Base-by-base conservation (phyloP, 257 asterid genomes). In the Lithospermum erythrorhizon region DNA sequence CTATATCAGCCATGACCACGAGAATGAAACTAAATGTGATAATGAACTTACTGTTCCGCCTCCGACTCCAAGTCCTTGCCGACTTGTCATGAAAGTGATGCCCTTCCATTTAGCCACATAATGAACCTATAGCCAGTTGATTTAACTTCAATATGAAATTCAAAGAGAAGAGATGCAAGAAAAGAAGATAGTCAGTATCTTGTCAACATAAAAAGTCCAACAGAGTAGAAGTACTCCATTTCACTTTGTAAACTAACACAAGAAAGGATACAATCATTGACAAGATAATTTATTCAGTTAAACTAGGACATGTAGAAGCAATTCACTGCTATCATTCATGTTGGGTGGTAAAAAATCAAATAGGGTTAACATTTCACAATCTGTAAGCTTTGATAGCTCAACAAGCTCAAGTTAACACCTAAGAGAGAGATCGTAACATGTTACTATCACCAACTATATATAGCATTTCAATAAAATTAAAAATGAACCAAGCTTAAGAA, bases 81-180 rank as follows among this genome's bases (percentile, higher is more conserved):
- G 74, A 65, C 96, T 87, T 48, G 95, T 91, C 96, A 88, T 87
- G 72, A 87, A 88, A 17, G 98, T 88, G 62, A 88, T 73, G 73
- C 84, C 82, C 81, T 70, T 86, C 96, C 96, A 91, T 81, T 87
- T 87, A 60, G 98, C 96, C 9, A 91, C 98, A n/a, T 91, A 91
- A 70, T 91, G 98, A 29, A 91, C 81, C 98, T 91, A 72, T 59
- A 73, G 59, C 57, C 57, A 47, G 20, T 61, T 57, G 61, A 65
- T 24, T 55, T 57, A 51, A 64, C 41, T 41, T 14, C 49, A 41
- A 13, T 11, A 0, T 45, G 20, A 19, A 48, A 21, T n/a, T 53
- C 58, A 54, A 49, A 23, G 47, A 10, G 2, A 14, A 58, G 23
- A 58, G 63, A 14, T 20, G 51, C 23, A 63, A 19, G 22, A 52